Evolutionary conservation across 1,284 basidiomycete species (phyloP).

Genomic region (Austroboletus rostrupii): DNA sequence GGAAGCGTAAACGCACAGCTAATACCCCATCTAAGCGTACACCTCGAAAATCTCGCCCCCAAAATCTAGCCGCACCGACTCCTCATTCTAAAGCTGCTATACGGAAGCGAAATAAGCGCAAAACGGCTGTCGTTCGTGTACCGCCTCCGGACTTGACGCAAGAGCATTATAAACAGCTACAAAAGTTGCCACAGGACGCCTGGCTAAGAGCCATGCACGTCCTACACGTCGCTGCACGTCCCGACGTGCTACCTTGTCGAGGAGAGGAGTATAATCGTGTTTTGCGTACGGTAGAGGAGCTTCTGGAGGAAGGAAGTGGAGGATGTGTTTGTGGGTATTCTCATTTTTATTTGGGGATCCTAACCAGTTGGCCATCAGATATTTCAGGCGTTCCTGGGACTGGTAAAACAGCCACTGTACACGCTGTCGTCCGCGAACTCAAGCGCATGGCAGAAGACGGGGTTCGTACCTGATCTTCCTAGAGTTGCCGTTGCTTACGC

Average conservation of each 20-base stretch:
- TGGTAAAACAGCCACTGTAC: conserved; percentile 97
- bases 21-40: conserved; percentile 28
- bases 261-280: conserved; percentile 85
- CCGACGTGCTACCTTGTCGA: conserved; percentile 86
- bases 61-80: conserved; percentile 50
- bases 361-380: conserved; percentile 47
- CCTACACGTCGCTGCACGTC: conserved; percentile 90
- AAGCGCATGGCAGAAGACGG: conserved; percentile 81
- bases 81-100: conserved; percentile 66
- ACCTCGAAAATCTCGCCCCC: conserved; percentile 29
- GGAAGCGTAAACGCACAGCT: conserved; percentile 34
- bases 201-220: conserved; percentile 85
- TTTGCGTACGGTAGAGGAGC: conserved; percentile 74
- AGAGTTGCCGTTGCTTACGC: neutral
- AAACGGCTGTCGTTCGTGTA: conserved; percentile 32
- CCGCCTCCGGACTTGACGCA: conserved; percentile 35
- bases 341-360: neutral
- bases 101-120: conserved; percentile 35
- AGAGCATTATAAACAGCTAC: conserved; percentile 35
- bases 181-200: conserved; percentile 63
- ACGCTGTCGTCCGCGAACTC: conserved; percentile 84
- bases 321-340: conserved; percentile 85
- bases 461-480: conserved; percentile 40
- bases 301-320: conserved; percentile 89
- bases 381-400: conserved; percentile 98